Base-by-base conservation (phyloP, 306 rosid genomes). In the Cicer arietinum region DNA sequence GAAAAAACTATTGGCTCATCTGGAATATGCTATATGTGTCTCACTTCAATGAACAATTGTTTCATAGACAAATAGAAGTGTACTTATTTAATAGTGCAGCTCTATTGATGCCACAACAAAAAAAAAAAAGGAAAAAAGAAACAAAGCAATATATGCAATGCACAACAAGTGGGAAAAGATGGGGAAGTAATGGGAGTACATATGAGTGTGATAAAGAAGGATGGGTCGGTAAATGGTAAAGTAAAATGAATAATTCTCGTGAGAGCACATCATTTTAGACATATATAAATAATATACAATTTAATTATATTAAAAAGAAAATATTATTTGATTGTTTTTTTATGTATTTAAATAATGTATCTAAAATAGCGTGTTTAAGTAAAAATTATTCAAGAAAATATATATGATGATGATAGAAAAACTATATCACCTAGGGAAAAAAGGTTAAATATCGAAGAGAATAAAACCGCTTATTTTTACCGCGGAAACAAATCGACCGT, bases 111-210 rank as follows among this genome's bases (percentile, higher is more conserved):
- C 10, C 47, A 47, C 76, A 20, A 17, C n/a, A 17, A 54, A 69
- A 69, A 62, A 50, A 10, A 7, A 7, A 3, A 25, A 52, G 30
- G 45, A 61, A 25, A 7, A 18, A 25, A 60, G 73, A 54, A 10
- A 66, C 16, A 61, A 41, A 14, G 22, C 22, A 30, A 30, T 56
- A 35, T 13, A 43, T 57, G 66, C 58, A 80, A 42, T 61, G 44
- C 6, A 63, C 79, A 71, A 63, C 79, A 71, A 80, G 81, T 79
- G 73, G 80, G 72, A 43, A 75, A 80, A 41, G 57, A 63, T 81
- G 78, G 79, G 66, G 51, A 65, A 16, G 86, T 75, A 57, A 80
- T 85, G 86, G 84, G 83, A 78, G 68, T 69, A 80, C 80, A 81
- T 77, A 67, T 44, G 74, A 62, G 43, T 78, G 50, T 81, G 77